Evolutionary conservation across 257 asterid species (phyloP).

Genomic region (Solanum lycopersicoides): DNA sequence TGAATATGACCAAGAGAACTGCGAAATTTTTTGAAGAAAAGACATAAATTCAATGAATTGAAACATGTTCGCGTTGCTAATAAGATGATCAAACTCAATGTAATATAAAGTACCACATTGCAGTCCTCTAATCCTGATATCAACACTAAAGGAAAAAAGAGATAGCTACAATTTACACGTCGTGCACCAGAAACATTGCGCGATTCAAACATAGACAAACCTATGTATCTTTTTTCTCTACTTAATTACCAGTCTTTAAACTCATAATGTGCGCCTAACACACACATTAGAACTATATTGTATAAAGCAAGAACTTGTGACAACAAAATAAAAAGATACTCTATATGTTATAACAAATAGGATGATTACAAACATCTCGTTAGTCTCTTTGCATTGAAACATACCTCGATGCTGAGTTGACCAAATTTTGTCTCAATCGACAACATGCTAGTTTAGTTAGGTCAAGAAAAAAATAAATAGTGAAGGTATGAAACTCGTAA

Average conservation of each 20-base stretch:
- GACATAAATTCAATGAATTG: neutral
- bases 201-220: neutral
- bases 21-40: neutral
- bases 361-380: neutral
- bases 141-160: neutral
- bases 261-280: neutral
- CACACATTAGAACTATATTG: neutral
- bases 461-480: neutral
- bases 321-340: neutral
- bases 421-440: neutral
- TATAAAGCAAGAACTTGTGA: neutral
- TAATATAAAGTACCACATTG: neutral
- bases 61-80: neutral
- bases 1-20: constrained; percentile 14
- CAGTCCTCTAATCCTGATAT: neutral
- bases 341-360: neutral
- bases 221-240: neutral
- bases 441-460: neutral
- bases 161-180: neutral
- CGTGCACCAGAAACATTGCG: neutral
- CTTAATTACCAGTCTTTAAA: neutral
- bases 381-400: neutral
- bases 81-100: neutral
- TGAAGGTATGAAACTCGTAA: neutral
- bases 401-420: neutral